A percentile compares a stretch with the other conserved stretches of the same genome.
phyloP scores from a whole-genome alignment of 495 filamentous ascomycete genomes.

The Rhizodiscina lignyota region DNA sequence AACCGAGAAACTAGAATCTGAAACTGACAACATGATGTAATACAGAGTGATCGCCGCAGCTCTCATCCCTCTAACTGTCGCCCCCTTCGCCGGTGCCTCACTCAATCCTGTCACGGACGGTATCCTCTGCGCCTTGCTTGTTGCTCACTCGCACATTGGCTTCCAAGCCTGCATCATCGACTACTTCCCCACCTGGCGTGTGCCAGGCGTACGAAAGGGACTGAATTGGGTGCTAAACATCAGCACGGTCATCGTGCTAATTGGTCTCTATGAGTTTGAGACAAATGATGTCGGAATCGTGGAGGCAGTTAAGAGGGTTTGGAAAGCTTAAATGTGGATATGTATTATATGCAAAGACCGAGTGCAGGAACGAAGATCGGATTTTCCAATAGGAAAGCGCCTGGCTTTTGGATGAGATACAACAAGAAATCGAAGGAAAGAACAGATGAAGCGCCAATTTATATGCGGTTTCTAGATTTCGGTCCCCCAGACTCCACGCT shows the following conservation, averaged over 20 bases:
- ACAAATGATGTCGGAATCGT: constrained; percentile 96
- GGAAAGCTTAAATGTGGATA: constrained; percentile 48
- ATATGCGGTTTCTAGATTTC: too few relatives aligned
- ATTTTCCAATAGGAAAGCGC: background rate
- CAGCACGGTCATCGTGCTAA: constrained; percentile 61
- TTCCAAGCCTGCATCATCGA: constrained; percentile 82
- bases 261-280: constrained; percentile 95
- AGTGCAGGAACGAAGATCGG: too few relatives aligned
- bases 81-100: constrained; percentile 81
- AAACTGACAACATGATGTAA: background rate
- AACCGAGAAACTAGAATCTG: too few relatives aligned
- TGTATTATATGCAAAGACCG: too few relatives aligned
- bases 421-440: too few relatives aligned
- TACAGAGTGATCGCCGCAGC: constrained; percentile 50
- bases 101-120: constrained; percentile 83
- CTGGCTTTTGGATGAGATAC: too few relatives aligned
- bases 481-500: too few relatives aligned
- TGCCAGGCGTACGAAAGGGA: constrained; percentile 45
- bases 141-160: constrained; percentile 89
- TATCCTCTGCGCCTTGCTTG: constrained; percentile 60
- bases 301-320: constrained; percentile 71
- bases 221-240: constrained; percentile 64
- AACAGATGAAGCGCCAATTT: too few relatives aligned
- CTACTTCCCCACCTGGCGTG: constrained; percentile 61
- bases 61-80: constrained; percentile 72